Base-by-base conservation (phyloP, 2,329 filamentous ascomycete genomes). In the Aschersonia sp. region DNA sequence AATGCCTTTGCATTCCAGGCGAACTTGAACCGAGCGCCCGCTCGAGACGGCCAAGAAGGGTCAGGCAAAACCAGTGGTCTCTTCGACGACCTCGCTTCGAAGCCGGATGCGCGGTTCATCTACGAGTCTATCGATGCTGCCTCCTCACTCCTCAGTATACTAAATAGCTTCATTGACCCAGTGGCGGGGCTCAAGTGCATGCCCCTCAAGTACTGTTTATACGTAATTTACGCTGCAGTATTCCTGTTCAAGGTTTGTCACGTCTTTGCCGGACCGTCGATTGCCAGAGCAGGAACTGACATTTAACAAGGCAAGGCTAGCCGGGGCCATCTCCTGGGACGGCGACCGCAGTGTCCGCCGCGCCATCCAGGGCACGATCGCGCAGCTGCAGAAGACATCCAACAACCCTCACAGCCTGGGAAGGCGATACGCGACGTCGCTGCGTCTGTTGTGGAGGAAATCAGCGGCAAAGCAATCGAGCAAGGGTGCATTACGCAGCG, bases 1-100 rank as follows among this genome's bases (percentile, higher is more conserved):
- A 85, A 84, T 49, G 82, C 83, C 0, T 87, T 86, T 57, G 83
- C 82, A 1, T 86, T 86, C 53, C 83, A 87, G 58, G 82, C 83
- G 3, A 83, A 80, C 75, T 45, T 77, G 63, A 54, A 74, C 71
- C 56, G 73, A 62, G 48, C 62, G 64, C 52, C 69, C 5, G 44
- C 57, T 6, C 48, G 54, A 40, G 53, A 54, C 9, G 60, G 44
- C 59, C 56, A 49, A 65, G 66, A 54, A 58, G 60, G 44, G 61
- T 62, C 53, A 56, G 58, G 22, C 56, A 66, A 52, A 54, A 58
- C 41, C 59, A 64, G 52, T 57, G 63, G 53, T 61, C 62, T 65
- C 6, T 77, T 73, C 55, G 67, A 65, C 45, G 74, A 78, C 48
- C 66, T 81, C 3, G 74, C 76, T 5, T 73, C 72, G 1, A 75